A percentile compares a stretch with the other conserved stretches of the same genome.
Evolutionary conservation across 306 rosid species (phyloP).

Genomic region (Cucurbita argyrosperma): DNA sequence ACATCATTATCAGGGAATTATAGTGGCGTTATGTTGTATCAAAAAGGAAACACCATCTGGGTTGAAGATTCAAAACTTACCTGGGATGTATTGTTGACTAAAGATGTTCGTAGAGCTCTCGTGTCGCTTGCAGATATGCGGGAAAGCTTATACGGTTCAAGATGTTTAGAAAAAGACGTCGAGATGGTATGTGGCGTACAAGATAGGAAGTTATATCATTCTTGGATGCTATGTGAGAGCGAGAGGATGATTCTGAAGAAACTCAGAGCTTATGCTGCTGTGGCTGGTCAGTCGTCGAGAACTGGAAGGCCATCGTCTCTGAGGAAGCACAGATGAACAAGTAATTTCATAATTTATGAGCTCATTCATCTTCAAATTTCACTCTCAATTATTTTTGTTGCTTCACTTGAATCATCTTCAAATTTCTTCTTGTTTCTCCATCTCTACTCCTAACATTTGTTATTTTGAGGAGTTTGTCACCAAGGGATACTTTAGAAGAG

Average conservation of each 20-base stretch:
- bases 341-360: not conserved
- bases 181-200: constrained; percentile 18
- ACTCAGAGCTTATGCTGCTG: constrained; percentile 35
- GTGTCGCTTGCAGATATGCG: constrained; percentile 48
- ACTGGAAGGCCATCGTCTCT: not conserved
- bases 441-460: not conserved
- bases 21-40: constrained; percentile 18
- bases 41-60: constrained; percentile 10
- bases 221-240: constrained; percentile 51
- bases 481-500: no score
- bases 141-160: constrained; percentile 50
- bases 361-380: not conserved
- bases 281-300: not conserved
- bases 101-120: constrained; percentile 35
- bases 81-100: constrained; percentile 38
- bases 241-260: constrained; percentile 63
- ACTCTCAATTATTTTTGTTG: not conserved
- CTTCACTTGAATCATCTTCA: not conserved
- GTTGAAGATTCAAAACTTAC: constrained; percentile 13
- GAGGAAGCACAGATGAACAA: not conserved
- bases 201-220: constrained; percentile 54
- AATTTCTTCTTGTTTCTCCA: not conserved
- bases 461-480: no score
- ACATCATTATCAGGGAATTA: constrained; percentile 22
- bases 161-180: constrained; percentile 44